phyloP scores from a whole-genome alignment of 2,329 filamentous ascomycete species.

The Cordyceps cateniannulata region DNA sequence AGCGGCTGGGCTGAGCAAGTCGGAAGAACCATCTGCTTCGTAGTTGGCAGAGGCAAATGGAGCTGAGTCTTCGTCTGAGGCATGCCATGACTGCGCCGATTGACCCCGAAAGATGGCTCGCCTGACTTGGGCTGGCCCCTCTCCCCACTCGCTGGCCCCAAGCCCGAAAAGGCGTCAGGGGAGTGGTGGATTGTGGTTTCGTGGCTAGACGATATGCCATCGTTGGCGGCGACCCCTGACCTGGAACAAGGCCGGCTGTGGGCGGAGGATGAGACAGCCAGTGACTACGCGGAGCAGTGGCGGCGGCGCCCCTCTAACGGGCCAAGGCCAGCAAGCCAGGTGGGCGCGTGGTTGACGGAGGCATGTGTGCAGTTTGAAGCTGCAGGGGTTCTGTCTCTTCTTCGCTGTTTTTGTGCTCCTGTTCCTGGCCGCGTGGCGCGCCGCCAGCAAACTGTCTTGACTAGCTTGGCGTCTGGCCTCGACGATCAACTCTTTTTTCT shows the following conservation, averaged over 20 bases:
- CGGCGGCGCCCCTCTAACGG: background rate
- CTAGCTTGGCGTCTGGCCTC: background rate
- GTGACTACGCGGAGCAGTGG: background rate
- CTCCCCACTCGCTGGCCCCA: background rate
- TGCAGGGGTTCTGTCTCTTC: background rate
- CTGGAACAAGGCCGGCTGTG: background rate
- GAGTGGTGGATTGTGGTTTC: background rate
- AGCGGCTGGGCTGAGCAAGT: too few relatives aligned
- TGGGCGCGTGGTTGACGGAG: background rate
- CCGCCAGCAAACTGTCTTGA: conserved; percentile 4
- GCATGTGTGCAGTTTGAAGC: background rate
- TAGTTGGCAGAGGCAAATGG: too few relatives aligned
- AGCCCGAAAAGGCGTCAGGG: background rate
- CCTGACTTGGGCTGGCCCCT: background rate
- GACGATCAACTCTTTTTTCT: background rate
- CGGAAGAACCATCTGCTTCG: too few relatives aligned
- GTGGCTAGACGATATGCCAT: background rate
- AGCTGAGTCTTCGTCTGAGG: background rate
- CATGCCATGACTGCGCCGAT: background rate
- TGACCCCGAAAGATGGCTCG: background rate
- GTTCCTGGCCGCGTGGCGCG: background rate
- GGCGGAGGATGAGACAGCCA: conserved; percentile 1
- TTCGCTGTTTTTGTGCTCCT: background rate
- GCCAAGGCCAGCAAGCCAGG: background rate
- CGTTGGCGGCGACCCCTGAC: background rate